Conservation (phyloP, 148 eudicot species). For the Pharnaceum exiguum region DNA sequence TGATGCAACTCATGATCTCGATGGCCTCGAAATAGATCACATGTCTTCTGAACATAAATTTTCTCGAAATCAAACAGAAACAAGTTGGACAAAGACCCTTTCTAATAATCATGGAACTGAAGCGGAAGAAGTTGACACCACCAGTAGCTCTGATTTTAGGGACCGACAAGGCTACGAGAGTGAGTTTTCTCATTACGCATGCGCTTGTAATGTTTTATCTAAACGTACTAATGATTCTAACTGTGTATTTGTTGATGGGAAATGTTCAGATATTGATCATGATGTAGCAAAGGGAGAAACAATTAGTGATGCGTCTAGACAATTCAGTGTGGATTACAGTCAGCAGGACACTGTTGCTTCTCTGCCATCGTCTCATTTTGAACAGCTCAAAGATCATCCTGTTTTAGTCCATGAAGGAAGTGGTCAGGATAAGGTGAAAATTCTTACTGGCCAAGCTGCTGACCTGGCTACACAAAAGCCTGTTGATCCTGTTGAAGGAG, state of each 20-base stretch:
- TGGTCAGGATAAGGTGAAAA: constrained; percentile 23
- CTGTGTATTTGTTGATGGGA: constrained; percentile 1
- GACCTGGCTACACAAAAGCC: constrained; percentile 17
- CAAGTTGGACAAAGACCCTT: constrained; percentile 12
- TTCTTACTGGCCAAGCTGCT: constrained; percentile 4
- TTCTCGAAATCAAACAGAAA: constrained; percentile 15
- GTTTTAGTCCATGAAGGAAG: constrained; percentile 16
- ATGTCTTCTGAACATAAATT: constrained; percentile 7
- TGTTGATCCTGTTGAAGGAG: constrained; percentile 20
- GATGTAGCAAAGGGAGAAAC: constrained; percentile 9
- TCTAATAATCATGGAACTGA: constrained; percentile 23
- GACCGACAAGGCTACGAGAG: constrained; percentile 3
- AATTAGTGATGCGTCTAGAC: constrained; percentile 13
- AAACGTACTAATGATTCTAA: not conserved
- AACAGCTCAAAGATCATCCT: constrained; percentile 20
- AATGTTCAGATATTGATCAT: constrained; percentile 7
- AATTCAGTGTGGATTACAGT: constrained; percentile 16
- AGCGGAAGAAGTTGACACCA: constrained; percentile 15
- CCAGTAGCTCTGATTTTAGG: constrained; percentile 4
- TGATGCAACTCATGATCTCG: not conserved
- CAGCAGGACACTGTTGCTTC: constrained; percentile 5
- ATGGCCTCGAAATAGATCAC: constrained; percentile 10
- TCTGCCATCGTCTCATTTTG: constrained; percentile 16
- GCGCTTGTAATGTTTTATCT: not conserved
- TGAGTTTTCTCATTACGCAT: not conserved